Evolutionary conservation across 306 rosid species (phyloP).

Genomic region (Luffa aegyptiaca): DNA sequence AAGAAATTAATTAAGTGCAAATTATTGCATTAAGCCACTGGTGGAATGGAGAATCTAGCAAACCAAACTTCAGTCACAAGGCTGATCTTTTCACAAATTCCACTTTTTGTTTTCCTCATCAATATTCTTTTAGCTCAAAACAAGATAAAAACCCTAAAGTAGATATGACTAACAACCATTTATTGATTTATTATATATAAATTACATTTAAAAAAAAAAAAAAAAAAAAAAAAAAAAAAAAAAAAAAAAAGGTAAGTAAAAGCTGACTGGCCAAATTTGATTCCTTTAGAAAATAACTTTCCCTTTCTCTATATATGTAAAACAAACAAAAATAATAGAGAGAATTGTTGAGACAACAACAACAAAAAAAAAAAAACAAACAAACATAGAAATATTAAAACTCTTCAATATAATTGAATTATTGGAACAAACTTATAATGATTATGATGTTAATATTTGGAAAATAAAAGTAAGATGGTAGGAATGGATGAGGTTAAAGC

Average conservation of each 20-base stretch:
- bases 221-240: not conserved
- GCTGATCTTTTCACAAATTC: not conserved
- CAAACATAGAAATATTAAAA: not conserved
- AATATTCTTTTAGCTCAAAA: not conserved
- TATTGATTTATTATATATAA: not conserved
- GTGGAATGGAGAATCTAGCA: slow-evolving; percentile 5
- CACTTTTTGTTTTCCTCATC: not conserved
- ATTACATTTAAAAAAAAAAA: not conserved
- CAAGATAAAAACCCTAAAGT: not conserved
- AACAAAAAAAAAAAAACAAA: no score
- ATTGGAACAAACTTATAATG: not conserved
- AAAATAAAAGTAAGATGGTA: not conserved
- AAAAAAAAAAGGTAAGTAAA: not conserved
- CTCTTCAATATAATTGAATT: not conserved
- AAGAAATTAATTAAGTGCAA: not conserved
- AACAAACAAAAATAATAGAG: not conserved
- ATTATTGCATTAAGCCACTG: not conserved
- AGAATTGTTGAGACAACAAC: not conserved
- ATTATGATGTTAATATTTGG: not conserved
- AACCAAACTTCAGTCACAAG: slow-evolving; percentile 3
- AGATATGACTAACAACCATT: not conserved
- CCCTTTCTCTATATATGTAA: not conserved
- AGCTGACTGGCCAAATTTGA: not conserved
- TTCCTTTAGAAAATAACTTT: not conserved
- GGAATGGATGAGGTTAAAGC: not conserved